Base-by-base conservation (phyloP, 2,329 filamentous ascomycete genomes). In the Ascochyta viciae-villosae region DNA sequence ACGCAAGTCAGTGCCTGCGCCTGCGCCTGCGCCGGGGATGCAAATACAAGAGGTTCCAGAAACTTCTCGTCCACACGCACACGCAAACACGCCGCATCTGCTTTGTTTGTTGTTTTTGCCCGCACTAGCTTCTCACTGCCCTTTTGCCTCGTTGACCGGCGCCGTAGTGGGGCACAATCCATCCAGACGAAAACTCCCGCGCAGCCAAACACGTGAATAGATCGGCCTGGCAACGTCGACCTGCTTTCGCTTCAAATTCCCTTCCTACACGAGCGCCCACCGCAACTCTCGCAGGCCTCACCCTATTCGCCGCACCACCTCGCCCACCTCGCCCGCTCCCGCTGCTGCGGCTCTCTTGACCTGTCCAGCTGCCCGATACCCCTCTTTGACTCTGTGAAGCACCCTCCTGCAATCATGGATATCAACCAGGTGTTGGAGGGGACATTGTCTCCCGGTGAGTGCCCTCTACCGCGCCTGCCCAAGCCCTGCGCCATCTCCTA, bases 401-500 rank as follows among this genome's bases (percentile, higher is more conserved):
- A 55, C 69, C 70, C 71, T 70, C 68, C 66, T 65, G 62, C 74
- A 78, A 92, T 86, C 83, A 93, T 96, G 90, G 92, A 98, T 83
- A 96, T 98, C 83, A 96, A 94, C 84, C 89, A 92, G 82, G 94
- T 99, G 83, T 90, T 99, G 84, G 88, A 92, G 81, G 94, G 93
- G 83, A 98, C 95, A 79, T 88, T 98, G 81, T 96, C 93, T 76
- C 85, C 93, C 76, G 94, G 95, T 98, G 83, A 78, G 89, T 73
- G 53, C 43, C 51, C 61, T 48, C 47, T 39, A 19, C 49, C 48
- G 45, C 54, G 40, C 52, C 35, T 44, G 53, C 45, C 61, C 52
- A 50, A 50, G 42, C 51, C 41, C 49, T 50, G 61, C 65, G 57
- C 65, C 79, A 75, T 54, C 47, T 19, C 63, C 72, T 77, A 59